Evolutionary conservation across 116 monocot species (phyloP), one percentile per base, ranked within the genome.

Genomic region (Phalaenopsis hybrid): DNA sequence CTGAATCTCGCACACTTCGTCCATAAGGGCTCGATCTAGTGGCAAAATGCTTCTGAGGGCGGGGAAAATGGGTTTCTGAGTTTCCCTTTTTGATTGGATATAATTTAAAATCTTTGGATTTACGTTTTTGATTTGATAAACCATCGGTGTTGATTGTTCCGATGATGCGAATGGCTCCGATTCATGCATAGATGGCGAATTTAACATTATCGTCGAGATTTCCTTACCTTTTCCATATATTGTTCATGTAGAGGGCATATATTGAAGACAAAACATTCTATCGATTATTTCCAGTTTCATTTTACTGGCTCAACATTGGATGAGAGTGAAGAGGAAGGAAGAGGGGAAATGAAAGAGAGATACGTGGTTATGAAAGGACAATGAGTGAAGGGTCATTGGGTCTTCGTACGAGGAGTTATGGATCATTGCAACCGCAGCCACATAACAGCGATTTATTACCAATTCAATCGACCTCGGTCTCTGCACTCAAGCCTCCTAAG

Each of bases 391-490:
- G 80, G 81, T 89, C 92, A 78, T 70, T 92, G 88, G 94, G 92
- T 21, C 82, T 96, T 10, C 90, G 96, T 44, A 85, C 94, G 12
- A 86, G 79, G 82, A 94, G 92, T 78, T 89, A 88, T 83, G 96
- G 96, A 74, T 96, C 96, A 15, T 79, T 96, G 86, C 92, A 83
- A 37, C 80, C 72, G 13, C 83, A 80, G 28, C 78, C 18, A 18
- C 52, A 52, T 69, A 81, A 82, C 84, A 59, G 77, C 76, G 79
- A 51, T 12, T 57, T 77, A 74, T 83, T 91, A 78, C 85, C 86
- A 82, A 78, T 86, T 18, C 85, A 82, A 75, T 75, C 78, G 52
- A 15, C 81, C 46, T 50, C 87, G 23, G 58, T 59, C 65, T 75
- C 79, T 13, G 37, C 63, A 37, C 83, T 92, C 58, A 92, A 88